A percentile compares a stretch with the other conserved stretches of the same genome.
Conservation (phyloP, 2,329 filamentous ascomycete species). For the Aspergillus chevalieri region DNA sequence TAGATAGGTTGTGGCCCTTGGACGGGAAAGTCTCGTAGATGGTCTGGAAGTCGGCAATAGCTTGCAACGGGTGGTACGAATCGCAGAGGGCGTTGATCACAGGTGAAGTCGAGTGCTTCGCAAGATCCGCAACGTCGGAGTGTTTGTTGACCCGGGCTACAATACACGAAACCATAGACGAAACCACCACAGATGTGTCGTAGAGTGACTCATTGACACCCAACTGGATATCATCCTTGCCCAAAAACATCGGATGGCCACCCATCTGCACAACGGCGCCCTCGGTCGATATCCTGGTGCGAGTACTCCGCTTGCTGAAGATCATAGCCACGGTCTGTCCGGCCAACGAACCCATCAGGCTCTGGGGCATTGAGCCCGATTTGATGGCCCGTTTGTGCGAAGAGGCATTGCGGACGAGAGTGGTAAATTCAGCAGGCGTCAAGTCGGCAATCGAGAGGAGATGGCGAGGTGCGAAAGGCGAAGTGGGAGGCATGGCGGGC, state of each 20-base stretch:
- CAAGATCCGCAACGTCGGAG: constrained; percentile 65
- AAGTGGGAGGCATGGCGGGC: constrained; percentile 39
- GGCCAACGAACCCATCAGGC: constrained; percentile 57
- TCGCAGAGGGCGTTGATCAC: constrained; percentile 86
- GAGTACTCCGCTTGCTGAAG: constrained; percentile 92
- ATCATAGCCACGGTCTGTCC: constrained; percentile 87
- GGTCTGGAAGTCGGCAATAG: constrained; percentile 88
- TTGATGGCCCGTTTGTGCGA: constrained; percentile 73
- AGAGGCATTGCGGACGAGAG: constrained; percentile 75
- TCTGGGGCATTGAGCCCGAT: constrained; percentile 54
- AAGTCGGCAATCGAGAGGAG: constrained; percentile 88
- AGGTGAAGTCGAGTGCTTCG: constrained; percentile 67
- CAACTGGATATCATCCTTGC: constrained; percentile 92
- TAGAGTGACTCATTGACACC: constrained; percentile 92
- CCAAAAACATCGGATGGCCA: constrained; percentile 92
- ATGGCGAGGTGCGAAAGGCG: constrained; percentile 67
- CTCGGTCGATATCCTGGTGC: constrained; percentile 90
- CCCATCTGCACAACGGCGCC: constrained; percentile 81
- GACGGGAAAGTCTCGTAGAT: constrained; percentile 70
- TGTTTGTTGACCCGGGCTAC: constrained; percentile 73
- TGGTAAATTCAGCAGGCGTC: constrained; percentile 68
- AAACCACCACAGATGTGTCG: constrained; percentile 86
- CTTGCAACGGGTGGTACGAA: constrained; percentile 89
- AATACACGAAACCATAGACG: constrained; percentile 83
- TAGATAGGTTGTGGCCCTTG: constrained; percentile 30